Conservation (phyloP, 805 yeast species). For the Schizosaccharomyces osmophilus region DNA sequence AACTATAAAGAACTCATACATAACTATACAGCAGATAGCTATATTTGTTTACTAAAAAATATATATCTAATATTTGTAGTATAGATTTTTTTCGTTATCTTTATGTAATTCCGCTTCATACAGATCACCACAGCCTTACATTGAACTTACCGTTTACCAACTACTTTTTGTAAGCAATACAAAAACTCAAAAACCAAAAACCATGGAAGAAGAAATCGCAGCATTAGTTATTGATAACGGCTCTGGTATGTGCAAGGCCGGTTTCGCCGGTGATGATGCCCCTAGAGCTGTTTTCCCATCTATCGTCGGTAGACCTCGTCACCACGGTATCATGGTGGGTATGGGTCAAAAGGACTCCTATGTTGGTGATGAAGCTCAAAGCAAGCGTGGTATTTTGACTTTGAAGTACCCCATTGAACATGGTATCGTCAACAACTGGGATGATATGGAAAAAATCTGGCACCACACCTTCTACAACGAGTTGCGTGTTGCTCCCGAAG, state of each 20-base stretch:
- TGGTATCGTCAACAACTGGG: slow-evolving; percentile 99
- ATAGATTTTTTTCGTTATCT: neutral
- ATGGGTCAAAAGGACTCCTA: slow-evolving; percentile 99
- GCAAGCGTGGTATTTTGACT: slow-evolving; percentile 98
- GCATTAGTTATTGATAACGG: slow-evolving; percentile 84
- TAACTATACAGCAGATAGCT: neutral
- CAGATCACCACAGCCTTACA: neutral
- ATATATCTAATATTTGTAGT: neutral
- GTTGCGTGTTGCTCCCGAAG: slow-evolving; percentile 98
- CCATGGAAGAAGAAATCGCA: slow-evolving; percentile 2
- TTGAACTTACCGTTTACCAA: neutral
- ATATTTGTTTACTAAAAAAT: neutral
- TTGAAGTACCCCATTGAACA: slow-evolving; percentile 98
- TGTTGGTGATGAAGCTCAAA: slow-evolving; percentile 99
- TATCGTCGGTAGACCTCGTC: slow-evolving; percentile 99
- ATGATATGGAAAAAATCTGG: slow-evolving; percentile 99
- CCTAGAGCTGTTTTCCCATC: slow-evolving; percentile 99
- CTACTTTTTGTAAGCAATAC: neutral
- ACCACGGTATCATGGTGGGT: slow-evolving; percentile 76
- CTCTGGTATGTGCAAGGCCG: slow-evolving; percentile 93
- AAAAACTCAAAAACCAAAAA: neutral
- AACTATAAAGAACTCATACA: neutral
- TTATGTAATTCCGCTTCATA: neutral
- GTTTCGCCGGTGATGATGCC: slow-evolving; percentile 98
- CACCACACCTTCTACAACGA: slow-evolving; percentile 99